These are phyloP conservation scores for Coemansia sp. DNA, from an alignment of 192 early-diverging fungal species.

Conservation along the genomic window DNA sequence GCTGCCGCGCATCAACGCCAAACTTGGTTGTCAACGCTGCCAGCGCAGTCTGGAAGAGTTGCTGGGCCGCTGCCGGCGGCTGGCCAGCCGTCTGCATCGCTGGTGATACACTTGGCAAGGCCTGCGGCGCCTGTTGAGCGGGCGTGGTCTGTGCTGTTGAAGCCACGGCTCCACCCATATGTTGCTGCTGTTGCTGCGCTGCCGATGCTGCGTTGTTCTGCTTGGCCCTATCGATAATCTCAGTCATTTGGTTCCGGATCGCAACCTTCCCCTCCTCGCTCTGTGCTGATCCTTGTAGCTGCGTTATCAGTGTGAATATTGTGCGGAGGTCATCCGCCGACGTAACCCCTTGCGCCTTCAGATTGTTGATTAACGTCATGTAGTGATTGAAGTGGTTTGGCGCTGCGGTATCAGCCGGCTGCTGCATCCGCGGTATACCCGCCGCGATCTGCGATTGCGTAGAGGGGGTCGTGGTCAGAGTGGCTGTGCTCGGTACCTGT, in stretches of 20 bases:
- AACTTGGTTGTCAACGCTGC: constrained; percentile 13
- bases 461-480: background rate
- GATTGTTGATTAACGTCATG: background rate
- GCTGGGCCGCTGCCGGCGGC: constrained; percentile 3
- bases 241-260: constrained; percentile 5
- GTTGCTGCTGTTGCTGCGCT: constrained; percentile 8
- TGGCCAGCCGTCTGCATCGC: constrained; percentile 18
- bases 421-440: constrained; percentile 1
- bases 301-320: constrained; percentile 1
- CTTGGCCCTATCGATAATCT: constrained; percentile 4
- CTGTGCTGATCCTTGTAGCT: constrained; percentile 11
- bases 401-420: background rate
- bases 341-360: constrained; percentile 19
- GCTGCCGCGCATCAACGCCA: constrained; percentile 23
- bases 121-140: constrained; percentile 4
- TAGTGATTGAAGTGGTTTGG: background rate
- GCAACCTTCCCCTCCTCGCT: constrained; percentile 10
- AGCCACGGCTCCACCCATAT: background rate
- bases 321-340: constrained; percentile 8
- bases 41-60: constrained; percentile 18
- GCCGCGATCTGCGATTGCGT: background rate
- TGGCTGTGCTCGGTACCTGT: background rate
- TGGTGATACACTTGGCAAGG: constrained; percentile 18
- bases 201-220: constrained; percentile 1
- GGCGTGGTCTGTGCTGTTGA: background rate